phyloP scores from a whole-genome alignment of 768 basidiomycete species.

The Lactarius sp. region DNA sequence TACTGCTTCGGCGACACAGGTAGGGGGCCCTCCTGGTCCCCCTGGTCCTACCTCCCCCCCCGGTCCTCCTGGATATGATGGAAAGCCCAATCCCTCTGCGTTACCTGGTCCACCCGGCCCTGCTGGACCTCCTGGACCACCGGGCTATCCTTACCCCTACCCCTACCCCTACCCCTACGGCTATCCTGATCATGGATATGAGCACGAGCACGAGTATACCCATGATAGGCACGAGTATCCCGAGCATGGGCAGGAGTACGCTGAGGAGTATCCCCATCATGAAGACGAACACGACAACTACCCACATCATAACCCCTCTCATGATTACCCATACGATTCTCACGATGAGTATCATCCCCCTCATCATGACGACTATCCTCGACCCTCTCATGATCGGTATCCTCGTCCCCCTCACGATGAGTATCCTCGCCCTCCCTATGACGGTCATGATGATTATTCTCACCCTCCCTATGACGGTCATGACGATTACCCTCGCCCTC shows the following conservation, averaged over 20 bases:
- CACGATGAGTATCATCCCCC: background rate
- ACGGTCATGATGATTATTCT: background rate
- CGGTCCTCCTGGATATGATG: conserved; percentile 2
- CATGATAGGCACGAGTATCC: background rate
- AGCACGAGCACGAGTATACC: background rate
- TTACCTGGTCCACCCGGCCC: background rate
- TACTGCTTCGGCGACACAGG: background rate
- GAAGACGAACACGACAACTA: background rate
- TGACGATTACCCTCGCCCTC: background rate
- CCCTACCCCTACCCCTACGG: background rate
- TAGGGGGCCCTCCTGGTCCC: background rate
- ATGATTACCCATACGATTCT: background rate
- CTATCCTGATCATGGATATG: background rate
- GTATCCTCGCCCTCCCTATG: background rate
- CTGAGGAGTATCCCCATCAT: background rate
- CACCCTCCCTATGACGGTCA: background rate
- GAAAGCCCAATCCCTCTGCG: background rate
- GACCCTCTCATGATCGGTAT: background rate
- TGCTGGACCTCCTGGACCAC: background rate
- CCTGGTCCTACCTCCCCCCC: background rate
- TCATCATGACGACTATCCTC: background rate
- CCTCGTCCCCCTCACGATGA: background rate
- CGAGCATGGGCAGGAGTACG: conserved; percentile 6
- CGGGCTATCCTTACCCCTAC: background rate
- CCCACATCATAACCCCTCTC: background rate